A percentile compares a stretch with the other conserved stretches of the same genome.
Evolutionary conservation across 176 grass and related monocot genomes (phyloP).

Genomic region (Eremochloa ophiuroides): DNA sequence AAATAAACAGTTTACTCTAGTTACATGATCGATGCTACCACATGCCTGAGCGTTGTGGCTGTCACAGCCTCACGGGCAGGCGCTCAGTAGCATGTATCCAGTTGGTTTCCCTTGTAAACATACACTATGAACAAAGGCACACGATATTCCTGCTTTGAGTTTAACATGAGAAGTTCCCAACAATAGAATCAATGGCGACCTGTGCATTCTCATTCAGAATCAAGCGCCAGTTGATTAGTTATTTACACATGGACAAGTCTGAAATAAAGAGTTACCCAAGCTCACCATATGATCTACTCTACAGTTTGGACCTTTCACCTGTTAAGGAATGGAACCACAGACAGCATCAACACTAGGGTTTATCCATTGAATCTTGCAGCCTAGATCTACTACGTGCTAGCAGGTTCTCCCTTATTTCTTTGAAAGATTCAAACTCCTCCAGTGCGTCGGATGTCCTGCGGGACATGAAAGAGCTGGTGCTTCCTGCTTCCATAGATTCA

Average conservation of each 20-base stretch:
- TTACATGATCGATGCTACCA: constrained; percentile 7
- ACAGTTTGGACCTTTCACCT: neutral
- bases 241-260: constrained; percentile 30
- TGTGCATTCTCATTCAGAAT: neutral
- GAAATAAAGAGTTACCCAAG: neutral
- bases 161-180: neutral
- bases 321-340: neutral
- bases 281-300: constrained; percentile 16
- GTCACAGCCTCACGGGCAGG: neutral
- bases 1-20: constrained; percentile 8
- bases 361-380: constrained; percentile 41
- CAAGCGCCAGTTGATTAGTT: constrained; percentile 31
- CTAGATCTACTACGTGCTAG: constrained; percentile 57
- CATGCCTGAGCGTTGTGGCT: neutral
- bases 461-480: constrained; percentile 63
- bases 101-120: constrained; percentile 25
- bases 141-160: neutral
- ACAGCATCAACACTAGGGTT: constrained; percentile 16
- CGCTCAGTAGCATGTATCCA: constrained; percentile 8
- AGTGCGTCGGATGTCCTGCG: constrained; percentile 73
- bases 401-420: constrained; percentile 67
- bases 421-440: constrained; percentile 74
- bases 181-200: neutral
- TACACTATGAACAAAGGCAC: constrained; percentile 27
- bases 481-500: constrained; percentile 46